Evolutionary conservation across 805 yeast species (phyloP).

Genomic region (Hermanozyma aechmeae): DNA sequence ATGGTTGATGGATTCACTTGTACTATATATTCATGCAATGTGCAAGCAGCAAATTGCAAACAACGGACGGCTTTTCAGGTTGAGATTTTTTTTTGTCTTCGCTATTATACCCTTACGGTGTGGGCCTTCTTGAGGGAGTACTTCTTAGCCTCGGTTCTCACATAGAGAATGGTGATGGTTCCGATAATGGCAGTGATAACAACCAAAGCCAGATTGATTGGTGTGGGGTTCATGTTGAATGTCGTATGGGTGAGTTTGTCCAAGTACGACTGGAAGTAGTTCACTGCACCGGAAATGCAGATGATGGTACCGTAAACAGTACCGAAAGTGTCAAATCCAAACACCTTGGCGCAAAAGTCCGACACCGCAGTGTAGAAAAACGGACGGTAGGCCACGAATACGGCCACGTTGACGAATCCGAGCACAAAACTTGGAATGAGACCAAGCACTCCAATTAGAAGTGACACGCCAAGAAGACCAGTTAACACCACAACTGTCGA

Average conservation of each 20-base stretch:
- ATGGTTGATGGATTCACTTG: too few relatives aligned
- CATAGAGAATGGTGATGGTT: conserved; percentile 29
- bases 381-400: conserved; percentile 48
- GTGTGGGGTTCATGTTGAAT: conserved; percentile 47
- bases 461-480: conserved; percentile 30
- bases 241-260: conserved; percentile 42
- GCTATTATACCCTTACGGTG: background rate
- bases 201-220: conserved; percentile 35
- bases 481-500: conserved; percentile 37
- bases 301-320: conserved; percentile 50
- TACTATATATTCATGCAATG: too few relatives aligned
- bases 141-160: conserved; percentile 10
- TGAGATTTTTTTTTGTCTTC: too few relatives aligned
- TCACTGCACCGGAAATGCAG: conserved; percentile 42
- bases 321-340: conserved; percentile 55
- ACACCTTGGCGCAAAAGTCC: conserved; percentile 54
- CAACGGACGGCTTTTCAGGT: too few relatives aligned
- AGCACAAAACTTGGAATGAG: conserved; percentile 28
- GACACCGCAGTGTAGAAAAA: conserved; percentile 50
- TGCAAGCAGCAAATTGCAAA: too few relatives aligned
- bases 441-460: conserved; percentile 41
- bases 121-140: conserved; percentile 2
- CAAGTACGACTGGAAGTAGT: conserved; percentile 37
- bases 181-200: conserved; percentile 35
- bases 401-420: conserved; percentile 35